Evolutionary conservation across 768 basidiomycete species (phyloP), one percentile per base, ranked within the genome.

Genomic region (Pleurotus citrinopileatus): DNA sequence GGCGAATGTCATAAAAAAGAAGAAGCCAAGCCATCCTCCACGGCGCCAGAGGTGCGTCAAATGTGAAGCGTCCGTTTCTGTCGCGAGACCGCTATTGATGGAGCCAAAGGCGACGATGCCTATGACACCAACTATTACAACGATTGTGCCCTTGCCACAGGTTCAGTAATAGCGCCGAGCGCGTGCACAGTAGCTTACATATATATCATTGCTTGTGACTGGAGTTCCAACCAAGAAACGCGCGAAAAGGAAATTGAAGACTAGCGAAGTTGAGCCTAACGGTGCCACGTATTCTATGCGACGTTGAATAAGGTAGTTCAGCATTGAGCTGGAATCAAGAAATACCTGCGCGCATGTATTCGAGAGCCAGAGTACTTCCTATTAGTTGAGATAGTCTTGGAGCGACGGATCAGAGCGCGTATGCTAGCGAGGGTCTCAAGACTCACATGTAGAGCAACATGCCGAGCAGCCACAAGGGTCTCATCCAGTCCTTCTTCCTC

Each of bases 171-270:
- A n/a, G 28, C 12, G 23, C 10, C 29, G 23, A 46, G 43, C 9
- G 19, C n/a, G 23, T 43, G 23, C 48, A 27, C 12, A 47, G 28
- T 13, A 20, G 67, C 84, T 57, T 61, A 89, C 90, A 63, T 89
- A 87, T 29, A 94, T 89, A 65, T 95, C 93, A 29, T 81, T 87
- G 54, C 72, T 81, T 38, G 89, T 92, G 34, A 95, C 89, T 1
- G 91, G 89, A 4, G 88, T 91, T 32, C 90, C 91, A 4, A 92
- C 87, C 55, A 93, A 79, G 64, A 93, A 89, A 60, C 89, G 83
- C 32, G 96, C 96, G 67, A 97, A 96, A 32, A 97, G 76, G 66
- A 97, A 95, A 68, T 98, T 98, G 76, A 98, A 98, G 53, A 98
- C 84, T 57, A 98, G 83, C 10, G 93, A 91, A 9, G 93, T 89